These are phyloP conservation scores for Rachicladosporium sp. DNA, from an alignment of 2,329 filamentous ascomycete genomes.

Conservation along the genomic window DNA sequence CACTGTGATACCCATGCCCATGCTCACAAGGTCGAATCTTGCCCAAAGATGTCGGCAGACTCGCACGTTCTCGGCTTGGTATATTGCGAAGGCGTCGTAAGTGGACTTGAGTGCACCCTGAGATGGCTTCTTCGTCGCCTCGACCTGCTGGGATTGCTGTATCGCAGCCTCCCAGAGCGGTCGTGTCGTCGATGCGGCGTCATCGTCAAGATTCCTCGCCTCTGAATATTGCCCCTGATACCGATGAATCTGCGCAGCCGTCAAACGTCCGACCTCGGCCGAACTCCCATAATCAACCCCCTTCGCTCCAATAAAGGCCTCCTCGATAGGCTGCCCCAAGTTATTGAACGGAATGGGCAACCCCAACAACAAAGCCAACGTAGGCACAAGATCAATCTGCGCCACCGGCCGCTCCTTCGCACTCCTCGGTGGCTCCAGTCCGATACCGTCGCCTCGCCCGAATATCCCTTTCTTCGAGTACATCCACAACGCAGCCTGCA, in stretches of 20 bases:
- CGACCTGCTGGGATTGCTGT: conserved; percentile 36
- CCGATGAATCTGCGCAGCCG: conserved; percentile 73
- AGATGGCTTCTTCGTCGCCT: conserved; percentile 26
- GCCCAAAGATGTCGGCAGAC: conserved; percentile 83
- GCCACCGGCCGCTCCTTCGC: conserved; percentile 64
- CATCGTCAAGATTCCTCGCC: conserved; percentile 56
- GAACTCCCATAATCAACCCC: conserved; percentile 66
- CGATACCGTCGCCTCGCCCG: conserved; percentile 56
- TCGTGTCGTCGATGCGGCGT: conserved; percentile 40
- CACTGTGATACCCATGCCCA: conserved; percentile 66
- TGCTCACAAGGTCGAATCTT: conserved; percentile 75
- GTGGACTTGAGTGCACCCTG: conserved; percentile 26
- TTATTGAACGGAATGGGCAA: conserved; percentile 95
- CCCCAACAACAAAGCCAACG: conserved; percentile 73
- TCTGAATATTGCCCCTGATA: conserved; percentile 77
- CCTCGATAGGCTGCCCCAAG: conserved; percentile 81
- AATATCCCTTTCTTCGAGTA: conserved; percentile 83
- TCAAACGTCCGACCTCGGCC: conserved; percentile 61
- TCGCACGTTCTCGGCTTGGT: conserved; percentile 65
- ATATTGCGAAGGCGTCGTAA: conserved; percentile 52
- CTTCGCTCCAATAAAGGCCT: conserved; percentile 66
- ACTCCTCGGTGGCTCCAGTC: conserved; percentile 46
- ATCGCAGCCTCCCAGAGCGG: conserved; percentile 49
- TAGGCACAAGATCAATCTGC: conserved; percentile 94
- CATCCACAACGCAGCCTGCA: conserved; percentile 95